A percentile compares a stretch with the other conserved stretches of the same genome.
phyloP scores from a whole-genome alignment of 2,329 filamentous ascomycete genomes.

The Penicillium sp. region DNA sequence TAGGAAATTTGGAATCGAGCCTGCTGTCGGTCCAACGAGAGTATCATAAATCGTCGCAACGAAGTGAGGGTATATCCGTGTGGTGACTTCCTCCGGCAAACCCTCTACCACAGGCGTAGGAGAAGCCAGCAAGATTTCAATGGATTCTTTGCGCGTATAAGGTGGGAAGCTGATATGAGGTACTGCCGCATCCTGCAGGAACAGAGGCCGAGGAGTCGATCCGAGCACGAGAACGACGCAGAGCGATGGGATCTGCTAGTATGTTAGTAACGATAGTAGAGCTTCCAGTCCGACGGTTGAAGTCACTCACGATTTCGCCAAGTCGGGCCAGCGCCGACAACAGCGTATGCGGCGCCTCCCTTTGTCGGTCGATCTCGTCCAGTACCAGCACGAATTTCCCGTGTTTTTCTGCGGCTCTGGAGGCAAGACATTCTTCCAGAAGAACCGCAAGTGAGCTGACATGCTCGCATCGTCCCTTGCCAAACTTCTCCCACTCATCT shows the following conservation, averaged over 20 bases:
- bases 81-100: slow-evolving; percentile 27
- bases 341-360: slow-evolving; percentile 74
- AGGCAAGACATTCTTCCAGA: slow-evolving; percentile 50
- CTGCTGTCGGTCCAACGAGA: slow-evolving; percentile 73
- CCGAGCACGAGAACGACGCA: slow-evolving; percentile 75
- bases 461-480: slow-evolving; percentile 69
- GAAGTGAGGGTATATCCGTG: slow-evolving; percentile 62
- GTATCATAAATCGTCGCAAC: slow-evolving; percentile 83
- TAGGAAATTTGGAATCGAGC: slow-evolving; percentile 72
- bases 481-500: slow-evolving; percentile 45
- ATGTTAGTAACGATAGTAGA: slow-evolving; percentile 7
- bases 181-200: slow-evolving; percentile 67
- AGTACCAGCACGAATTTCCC: slow-evolving; percentile 77
- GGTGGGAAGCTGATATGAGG: slow-evolving; percentile 79
- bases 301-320: slow-evolving; percentile 70
- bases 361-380: slow-evolving; percentile 81
- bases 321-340: slow-evolving; percentile 77
- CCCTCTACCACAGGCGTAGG: slow-evolving; percentile 42
- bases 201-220: slow-evolving; percentile 62
- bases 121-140: slow-evolving; percentile 68
- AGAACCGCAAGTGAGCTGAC: slow-evolving; percentile 73
- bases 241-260: slow-evolving; percentile 68
- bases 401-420: slow-evolving; percentile 24
- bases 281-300: background rate
- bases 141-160: slow-evolving; percentile 77